phyloP scores from a whole-genome alignment of 371 early-diverging fungal species.

The Apophysomyces sp. region DNA sequence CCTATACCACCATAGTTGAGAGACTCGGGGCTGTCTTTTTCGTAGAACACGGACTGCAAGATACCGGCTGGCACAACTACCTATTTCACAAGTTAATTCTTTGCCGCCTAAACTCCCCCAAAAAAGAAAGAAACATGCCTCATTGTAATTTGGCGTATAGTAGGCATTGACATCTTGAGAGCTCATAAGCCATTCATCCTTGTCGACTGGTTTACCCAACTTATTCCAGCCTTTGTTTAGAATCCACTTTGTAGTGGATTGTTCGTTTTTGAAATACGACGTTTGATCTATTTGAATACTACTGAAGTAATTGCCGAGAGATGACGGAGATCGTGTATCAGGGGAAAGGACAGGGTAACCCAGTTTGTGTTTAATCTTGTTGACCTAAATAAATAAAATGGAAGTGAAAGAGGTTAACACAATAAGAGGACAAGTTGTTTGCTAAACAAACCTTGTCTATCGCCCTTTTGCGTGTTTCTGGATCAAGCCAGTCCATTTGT shows the following conservation, averaged over 20 bases:
- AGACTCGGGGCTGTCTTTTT: slow-evolving; percentile 31
- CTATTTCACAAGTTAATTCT: slow-evolving; percentile 9
- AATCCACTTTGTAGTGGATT: slow-evolving; percentile 27
- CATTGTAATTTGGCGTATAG: slow-evolving; percentile 53
- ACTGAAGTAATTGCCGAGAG: slow-evolving; percentile 47
- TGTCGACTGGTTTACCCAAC: slow-evolving; percentile 41
- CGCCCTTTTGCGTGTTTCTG: slow-evolving; percentile 42
- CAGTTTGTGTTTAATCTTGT: slow-evolving; percentile 41
- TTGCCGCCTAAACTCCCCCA: not conserved
- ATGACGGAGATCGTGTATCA: slow-evolving; percentile 44
- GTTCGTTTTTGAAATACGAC: slow-evolving; percentile 53
- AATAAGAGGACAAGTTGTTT: not conserved
- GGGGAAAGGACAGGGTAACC: slow-evolving; percentile 51
- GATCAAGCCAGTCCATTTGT: slow-evolving; percentile 54
- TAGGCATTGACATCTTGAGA: slow-evolving; percentile 66
- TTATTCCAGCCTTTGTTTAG: slow-evolving; percentile 25
- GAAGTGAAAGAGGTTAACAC: not conserved
- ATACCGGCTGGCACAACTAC: slow-evolving; percentile 67
- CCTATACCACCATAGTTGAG: slow-evolving; percentile 59
- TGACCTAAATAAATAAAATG: slow-evolving; percentile 10
- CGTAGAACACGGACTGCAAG: slow-evolving; percentile 55
- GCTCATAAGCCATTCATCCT: slow-evolving; percentile 51
- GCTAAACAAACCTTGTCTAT: slow-evolving; percentile 35
- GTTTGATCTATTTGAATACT: slow-evolving; percentile 20
- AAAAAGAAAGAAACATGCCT: slow-evolving; percentile 12